Evolutionary conservation across 768 basidiomycete species (phyloP), one percentile per base, ranked within the genome.

Genomic region (Pleurotus eryngii): DNA sequence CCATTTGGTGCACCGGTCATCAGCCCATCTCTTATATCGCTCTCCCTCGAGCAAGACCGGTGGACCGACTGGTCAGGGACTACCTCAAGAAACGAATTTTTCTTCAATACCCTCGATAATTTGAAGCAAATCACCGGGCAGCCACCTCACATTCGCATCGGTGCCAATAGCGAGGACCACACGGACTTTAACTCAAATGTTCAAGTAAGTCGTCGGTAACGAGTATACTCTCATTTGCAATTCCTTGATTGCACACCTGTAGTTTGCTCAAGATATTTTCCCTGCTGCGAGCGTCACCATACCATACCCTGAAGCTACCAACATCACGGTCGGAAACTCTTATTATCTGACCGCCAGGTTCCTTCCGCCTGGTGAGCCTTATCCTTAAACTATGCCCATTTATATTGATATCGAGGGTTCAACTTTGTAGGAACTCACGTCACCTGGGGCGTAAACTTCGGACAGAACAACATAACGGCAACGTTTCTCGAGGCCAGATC

Each of bases 1-100:
- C 78, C 80, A 1, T 56, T 63, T 3, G 60, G 48, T 42, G 74
- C 81, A 3, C 65, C 71, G 7, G 57, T 57, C 1, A 68, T 86
- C 1, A 68, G 72, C 6, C 74, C 76, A 5, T 79, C 80, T 9
- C 69, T 86, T 11, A 61, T 88, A 24, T 85, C 84, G 0, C 80
- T 88, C 61, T 89, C 86, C 27, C 80, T 89, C 54, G 88, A 88
- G 63, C 81, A 86, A 67, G 87, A 89, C 61, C 74, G 83, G 30
- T 89, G 86, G 86, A 72, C 75, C 8, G 86, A 87, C 59, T 90
- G 87, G 87, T 70, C 71, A 9, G 87, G 88, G 1, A 70, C 69
- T 12, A 75, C 74, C 5, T 68, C 75, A 2, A 73, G 72, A 35
- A 88, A 89, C 63, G 57, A 76, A 15, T 89, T 87, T 68, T 81